Percentiles rank a stretch among this genome's conserved stretches.
phyloP scores from a whole-genome alignment of 148 eudicot species.

The Camellia sinensis region DNA sequence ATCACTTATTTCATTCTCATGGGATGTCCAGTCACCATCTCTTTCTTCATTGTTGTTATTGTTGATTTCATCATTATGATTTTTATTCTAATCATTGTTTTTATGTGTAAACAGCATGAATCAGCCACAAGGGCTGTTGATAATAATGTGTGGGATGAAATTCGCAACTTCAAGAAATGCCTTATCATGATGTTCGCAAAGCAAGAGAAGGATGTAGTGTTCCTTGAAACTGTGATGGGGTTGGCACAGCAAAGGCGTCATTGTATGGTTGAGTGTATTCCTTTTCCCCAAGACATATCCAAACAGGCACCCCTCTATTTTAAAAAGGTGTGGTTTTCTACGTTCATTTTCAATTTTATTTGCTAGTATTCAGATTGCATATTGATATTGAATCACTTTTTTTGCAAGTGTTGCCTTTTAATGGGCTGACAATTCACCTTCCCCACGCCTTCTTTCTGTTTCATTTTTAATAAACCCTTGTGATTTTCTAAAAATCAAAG shows the following conservation, averaged over 20 bases:
- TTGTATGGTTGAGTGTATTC: constrained; percentile 93
- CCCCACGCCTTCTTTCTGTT: background rate
- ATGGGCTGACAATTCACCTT: background rate
- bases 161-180: constrained; percentile 96
- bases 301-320: constrained; percentile 85
- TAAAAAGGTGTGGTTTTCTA: constrained; percentile 56
- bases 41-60: background rate
- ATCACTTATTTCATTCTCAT: background rate
- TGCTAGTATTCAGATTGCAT: background rate
- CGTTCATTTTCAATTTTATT: background rate
- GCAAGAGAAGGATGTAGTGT: constrained; percentile 84
- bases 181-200: constrained; percentile 91
- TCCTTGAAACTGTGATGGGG: constrained; percentile 87
- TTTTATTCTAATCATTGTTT: background rate
- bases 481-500: background rate
- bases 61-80: background rate
- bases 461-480: background rate
- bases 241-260: constrained; percentile 81
- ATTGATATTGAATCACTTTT: background rate
- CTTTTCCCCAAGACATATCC: constrained; percentile 63
- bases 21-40: background rate
- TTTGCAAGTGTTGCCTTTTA: background rate
- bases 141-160: constrained; percentile 91
- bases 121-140: constrained; percentile 77
- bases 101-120: constrained; percentile 69